Evolutionary conservation across 805 yeast genomes (phyloP), one percentile per base, ranked within the genome.

Genomic region (Candida mattraensis): DNA sequence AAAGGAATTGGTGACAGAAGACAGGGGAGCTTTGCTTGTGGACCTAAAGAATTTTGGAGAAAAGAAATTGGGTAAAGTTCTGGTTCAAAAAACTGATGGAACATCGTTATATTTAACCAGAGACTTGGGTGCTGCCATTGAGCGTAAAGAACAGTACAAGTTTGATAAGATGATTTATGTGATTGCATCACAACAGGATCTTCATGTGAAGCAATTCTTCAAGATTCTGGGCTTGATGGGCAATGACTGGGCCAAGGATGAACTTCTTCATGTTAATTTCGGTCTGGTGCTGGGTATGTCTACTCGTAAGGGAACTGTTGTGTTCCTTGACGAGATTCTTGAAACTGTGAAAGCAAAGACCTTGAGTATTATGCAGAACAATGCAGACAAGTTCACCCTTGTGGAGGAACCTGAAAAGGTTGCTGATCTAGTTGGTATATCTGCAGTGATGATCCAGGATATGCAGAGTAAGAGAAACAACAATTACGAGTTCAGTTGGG

Each of bases 201-300:
- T 93, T 53, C 97, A 93, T 60, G 70, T 77, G 47, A 89, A 89
- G 37, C 99, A 93, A 68, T 86, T 93, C 61, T 91, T 93, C 64
- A 95, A 88, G 67, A 87, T 88, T 49, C 71, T 93, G 58, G 89
- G 89, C 54, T 86, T 86, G 65, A 76, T 91, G 83, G 96, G 87
- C 29, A 78, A 73, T 61, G 82, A 78, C 44, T 93, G 96, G 96
- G 89, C 95, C 32, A 74, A 72, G 40, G 56, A 50, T 28, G 48
- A 51, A 38, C 69, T 91, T 51, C 74, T 73, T 54, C 98, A 91
- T 63, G 76, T 93, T 52, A 91, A 84, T 67, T 93, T 89, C 53
- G 99, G 99, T 64, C 84, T 93, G 95, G 99, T 93, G 33, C 84
- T 78, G 57, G 99, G 99, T 53, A 93, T 93, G 99, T 84, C 95